These are phyloP conservation scores for Gossypium raimondii DNA, from an alignment of 345 rosid species.

Conservation along the genomic window DNA sequence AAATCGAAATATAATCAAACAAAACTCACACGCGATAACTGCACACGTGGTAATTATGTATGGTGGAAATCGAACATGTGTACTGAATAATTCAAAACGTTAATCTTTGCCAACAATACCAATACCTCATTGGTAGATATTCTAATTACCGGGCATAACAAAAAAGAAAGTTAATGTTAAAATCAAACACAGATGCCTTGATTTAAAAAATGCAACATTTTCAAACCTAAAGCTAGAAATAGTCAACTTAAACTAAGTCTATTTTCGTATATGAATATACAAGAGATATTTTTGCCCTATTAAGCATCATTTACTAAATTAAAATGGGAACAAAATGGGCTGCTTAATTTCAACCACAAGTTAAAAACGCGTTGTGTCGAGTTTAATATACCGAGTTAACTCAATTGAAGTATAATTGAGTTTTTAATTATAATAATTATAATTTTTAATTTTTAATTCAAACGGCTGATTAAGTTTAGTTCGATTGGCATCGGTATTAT, in stretches of 20 bases:
- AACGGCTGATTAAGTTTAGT: too few relatives aligned
- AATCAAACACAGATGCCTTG: background rate
- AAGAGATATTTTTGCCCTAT: background rate
- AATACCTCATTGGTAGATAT: too few relatives aligned
- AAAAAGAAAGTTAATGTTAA: background rate
- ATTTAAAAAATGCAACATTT: background rate
- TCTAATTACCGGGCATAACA: background rate
- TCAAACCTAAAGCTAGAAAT: background rate
- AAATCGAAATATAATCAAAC: too few relatives aligned
- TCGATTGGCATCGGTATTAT: too few relatives aligned
- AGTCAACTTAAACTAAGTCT: background rate
- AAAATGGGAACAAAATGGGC: background rate
- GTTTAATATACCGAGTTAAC: too few relatives aligned
- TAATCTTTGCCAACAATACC: too few relatives aligned
- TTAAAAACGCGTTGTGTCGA: too few relatives aligned
- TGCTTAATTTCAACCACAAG: background rate
- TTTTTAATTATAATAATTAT: too few relatives aligned
- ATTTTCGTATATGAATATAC: background rate
- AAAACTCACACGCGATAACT: too few relatives aligned
- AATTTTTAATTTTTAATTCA: too few relatives aligned
- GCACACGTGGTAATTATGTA: accelerated
- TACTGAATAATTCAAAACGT: accelerated
- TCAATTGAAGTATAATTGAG: too few relatives aligned
- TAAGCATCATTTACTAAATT: background rate
- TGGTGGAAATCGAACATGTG: too few relatives aligned